A percentile compares a stretch with the other conserved stretches of the same genome.
These are phyloP conservation scores for Buddleja alternifolia DNA, from an alignment of 257 asterid species.

Conservation along the genomic window DNA sequence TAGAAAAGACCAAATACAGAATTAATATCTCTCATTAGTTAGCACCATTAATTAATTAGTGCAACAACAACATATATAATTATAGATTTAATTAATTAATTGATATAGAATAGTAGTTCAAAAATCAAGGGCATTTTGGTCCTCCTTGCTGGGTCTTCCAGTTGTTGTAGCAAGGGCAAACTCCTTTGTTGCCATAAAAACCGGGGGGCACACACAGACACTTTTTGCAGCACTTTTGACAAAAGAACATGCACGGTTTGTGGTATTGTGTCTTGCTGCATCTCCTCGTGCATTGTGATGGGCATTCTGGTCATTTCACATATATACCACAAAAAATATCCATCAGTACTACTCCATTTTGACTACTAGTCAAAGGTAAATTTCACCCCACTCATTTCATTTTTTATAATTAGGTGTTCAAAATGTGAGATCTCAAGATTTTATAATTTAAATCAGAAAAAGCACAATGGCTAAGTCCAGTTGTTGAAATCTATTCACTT, in stretches of 20 bases:
- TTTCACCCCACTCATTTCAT: too few relatives aligned
- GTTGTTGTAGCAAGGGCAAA: constrained; percentile 88
- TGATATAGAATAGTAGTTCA: not conserved
- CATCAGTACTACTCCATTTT: constrained; percentile 8
- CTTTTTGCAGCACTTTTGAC: constrained; percentile 77
- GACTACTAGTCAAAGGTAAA: constrained; percentile 24
- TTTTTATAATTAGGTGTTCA: too few relatives aligned
- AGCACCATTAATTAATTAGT: constrained; percentile 30
- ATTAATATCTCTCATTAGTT: constrained; percentile 3
- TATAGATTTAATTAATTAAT: not conserved
- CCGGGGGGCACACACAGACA: constrained; percentile 89
- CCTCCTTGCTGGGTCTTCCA: constrained; percentile 87
- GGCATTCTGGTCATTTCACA: constrained; percentile 70
- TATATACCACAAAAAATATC: not conserved
- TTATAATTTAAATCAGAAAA: not conserved
- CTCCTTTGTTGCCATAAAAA: constrained; percentile 70
- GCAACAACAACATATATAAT: constrained; percentile 30
- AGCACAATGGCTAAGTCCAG: too few relatives aligned
- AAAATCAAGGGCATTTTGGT: constrained; percentile 82
- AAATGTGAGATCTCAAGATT: too few relatives aligned
- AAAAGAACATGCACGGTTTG: constrained; percentile 86
- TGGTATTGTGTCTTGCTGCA: constrained; percentile 68
- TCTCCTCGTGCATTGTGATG: constrained; percentile 60
- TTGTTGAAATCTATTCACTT: too few relatives aligned
- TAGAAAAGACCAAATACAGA: not conserved